Evolutionary conservation across 768 basidiomycete genomes (phyloP), one percentile per base, ranked within the genome.

Genomic region (Porpolomopsis calyptriformis): DNA sequence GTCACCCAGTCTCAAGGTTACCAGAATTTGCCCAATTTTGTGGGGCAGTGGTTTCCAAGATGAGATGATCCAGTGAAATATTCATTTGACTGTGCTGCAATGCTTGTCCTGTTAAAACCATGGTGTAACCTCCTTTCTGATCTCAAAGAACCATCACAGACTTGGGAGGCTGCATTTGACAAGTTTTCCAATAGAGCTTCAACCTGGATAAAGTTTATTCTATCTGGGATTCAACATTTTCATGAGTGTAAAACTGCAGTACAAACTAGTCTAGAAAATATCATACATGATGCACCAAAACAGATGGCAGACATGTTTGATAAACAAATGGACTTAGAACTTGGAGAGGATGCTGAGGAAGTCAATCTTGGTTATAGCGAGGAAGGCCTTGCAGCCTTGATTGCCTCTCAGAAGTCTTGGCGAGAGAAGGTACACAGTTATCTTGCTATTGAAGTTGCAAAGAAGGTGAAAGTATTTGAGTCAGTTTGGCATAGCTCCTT

Each of bases 1-100:
- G 47, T 65, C 2, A n/a, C 54, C 0, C 55, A 56, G 3, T 22
- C 26, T 4, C 1, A 11, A 1, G 51, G 55, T 0, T 68, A 71
- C 40, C 56, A 62, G 6, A 68, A 44, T 0, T 35, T 71, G 0
- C 64, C 65, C 0, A 62, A 65, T 27, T 59, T 72, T 41, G 50
- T 69, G 14, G 71, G 70, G 0, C 53, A 40, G 0, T 67, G 51
- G 16, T 66, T 72, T 43, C 65, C 69, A 1, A 20, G 52, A 0
- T 6, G 43, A 0, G 53, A 69, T 44, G 57, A 66, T 20, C 14
- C 40, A 2, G 55, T 56, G 1, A 27, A 23, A 2, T 27, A 51
- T 1, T 22, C 49, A 0, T 60, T 66, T 9, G 73, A 68, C 35
- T 64, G 54, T 27, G 68, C 69, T 4, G 54, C 20, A 1, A 54